Evolutionary conservation across 1,139 yeast genomes (phyloP).

Genomic region (Waltiozyma sp.): DNA sequence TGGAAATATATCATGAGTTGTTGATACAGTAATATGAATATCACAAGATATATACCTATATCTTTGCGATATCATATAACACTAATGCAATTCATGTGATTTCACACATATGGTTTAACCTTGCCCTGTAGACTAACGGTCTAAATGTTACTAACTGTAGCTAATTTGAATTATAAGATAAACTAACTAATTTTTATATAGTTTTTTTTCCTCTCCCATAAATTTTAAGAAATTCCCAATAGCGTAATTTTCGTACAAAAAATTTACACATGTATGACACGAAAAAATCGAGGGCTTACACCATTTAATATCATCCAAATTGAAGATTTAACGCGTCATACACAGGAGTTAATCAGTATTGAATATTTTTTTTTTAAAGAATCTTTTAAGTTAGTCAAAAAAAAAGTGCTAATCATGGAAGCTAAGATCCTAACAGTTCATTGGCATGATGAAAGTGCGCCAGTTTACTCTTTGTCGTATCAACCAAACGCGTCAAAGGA

Average conservation of each 20-base stretch:
- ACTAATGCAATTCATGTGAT: too few relatives aligned
- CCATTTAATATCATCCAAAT: too few relatives aligned
- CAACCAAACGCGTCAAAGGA: constrained; percentile 36
- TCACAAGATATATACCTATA: not conserved
- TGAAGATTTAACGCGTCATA: too few relatives aligned
- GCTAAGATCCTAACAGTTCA: constrained; percentile 11
- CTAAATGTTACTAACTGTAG: too few relatives aligned
- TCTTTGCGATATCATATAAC: not conserved
- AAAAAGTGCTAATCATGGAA: constrained; percentile 7
- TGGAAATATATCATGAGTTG: not conserved
- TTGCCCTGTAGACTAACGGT: too few relatives aligned
- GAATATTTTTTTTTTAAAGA: too few relatives aligned
- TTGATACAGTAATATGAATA: not conserved
- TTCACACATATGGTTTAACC: too few relatives aligned
- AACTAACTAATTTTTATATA: too few relatives aligned
- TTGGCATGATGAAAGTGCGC: constrained; percentile 75
- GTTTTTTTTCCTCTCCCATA: too few relatives aligned
- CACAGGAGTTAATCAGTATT: too few relatives aligned
- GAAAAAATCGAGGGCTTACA: not conserved
- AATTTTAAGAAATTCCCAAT: too few relatives aligned
- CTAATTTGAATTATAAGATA: too few relatives aligned
- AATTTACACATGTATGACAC: not conserved
- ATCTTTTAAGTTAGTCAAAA: not conserved
- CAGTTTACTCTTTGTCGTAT: constrained; percentile 75
- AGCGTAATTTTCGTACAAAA: not conserved